These are phyloP conservation scores for Carpinus viminea DNA, from an alignment of 306 rosid genomes.

Conservation along the genomic window DNA sequence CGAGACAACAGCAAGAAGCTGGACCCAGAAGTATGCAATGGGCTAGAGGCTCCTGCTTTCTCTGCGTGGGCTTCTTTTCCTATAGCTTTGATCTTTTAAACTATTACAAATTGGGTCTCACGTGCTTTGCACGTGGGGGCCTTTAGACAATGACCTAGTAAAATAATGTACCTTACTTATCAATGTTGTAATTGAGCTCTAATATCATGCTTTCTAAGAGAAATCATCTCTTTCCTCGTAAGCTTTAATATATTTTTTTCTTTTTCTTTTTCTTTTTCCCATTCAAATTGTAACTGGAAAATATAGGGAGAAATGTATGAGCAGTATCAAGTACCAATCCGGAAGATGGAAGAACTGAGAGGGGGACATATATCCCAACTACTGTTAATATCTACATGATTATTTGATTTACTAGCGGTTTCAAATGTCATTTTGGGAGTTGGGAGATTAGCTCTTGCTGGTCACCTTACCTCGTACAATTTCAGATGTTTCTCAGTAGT, in stretches of 20 bases:
- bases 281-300: neutral
- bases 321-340: neutral
- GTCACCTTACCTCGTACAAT: too few relatives aligned
- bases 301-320: neutral
- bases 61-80: conserved; percentile 34
- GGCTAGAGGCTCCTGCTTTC: conserved; percentile 41
- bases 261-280: too few relatives aligned
- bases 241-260: too few relatives aligned
- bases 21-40: conserved; percentile 84
- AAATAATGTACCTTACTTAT: neutral
- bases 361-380: neutral
- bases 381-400: neutral
- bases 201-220: neutral
- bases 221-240: neutral
- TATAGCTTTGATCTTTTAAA: conserved; percentile 22
- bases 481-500: too few relatives aligned
- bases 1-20: conserved; percentile 78
- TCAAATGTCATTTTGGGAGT: neutral
- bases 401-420: neutral
- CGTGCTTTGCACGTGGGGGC: too few relatives aligned
- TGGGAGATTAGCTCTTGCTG: neutral
- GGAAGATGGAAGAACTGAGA: neutral
- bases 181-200: neutral
- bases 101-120: neutral
- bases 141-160: neutral